phyloP scores from a whole-genome alignment of 352 stramenopile genomes.

The Phytophthora ramorum region DNA sequence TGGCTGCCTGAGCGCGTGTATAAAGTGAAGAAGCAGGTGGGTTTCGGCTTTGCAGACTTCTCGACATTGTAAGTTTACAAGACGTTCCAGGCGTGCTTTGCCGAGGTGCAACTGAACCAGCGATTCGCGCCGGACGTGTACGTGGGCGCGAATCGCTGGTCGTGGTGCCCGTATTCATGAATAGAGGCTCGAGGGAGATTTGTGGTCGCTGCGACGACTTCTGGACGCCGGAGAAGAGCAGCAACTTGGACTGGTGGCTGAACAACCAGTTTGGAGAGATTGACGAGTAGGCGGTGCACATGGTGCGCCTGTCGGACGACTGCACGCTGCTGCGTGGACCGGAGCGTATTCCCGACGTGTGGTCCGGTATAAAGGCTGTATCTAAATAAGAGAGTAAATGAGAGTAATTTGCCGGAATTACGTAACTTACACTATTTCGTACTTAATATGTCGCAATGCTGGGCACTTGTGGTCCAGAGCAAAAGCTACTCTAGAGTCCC shows the following conservation, averaged over 20 bases:
- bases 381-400: too few species aligned
- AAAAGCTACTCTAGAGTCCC: conserved; percentile 12
- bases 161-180: conserved; percentile 74
- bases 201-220: conserved; percentile 67
- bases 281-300: conserved; percentile 79
- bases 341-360: too few species aligned
- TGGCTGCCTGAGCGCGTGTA: conserved; percentile 71
- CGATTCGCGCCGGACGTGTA: conserved; percentile 71
- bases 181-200: conserved; percentile 54
- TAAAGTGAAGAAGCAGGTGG: conserved; percentile 77
- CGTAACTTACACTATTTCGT: conserved; percentile 15
- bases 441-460: conserved; percentile 11
- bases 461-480: conserved; percentile 36
- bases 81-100: conserved; percentile 72
- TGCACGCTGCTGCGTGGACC: conserved; percentile 56
- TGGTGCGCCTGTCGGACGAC: conserved; percentile 68
- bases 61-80: conserved; percentile 76
- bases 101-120: conserved; percentile 78
- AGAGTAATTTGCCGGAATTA: too few species aligned
- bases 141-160: too few species aligned
- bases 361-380: too few species aligned
- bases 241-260: conserved; percentile 65
- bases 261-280: conserved; percentile 78
- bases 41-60: conserved; percentile 80
- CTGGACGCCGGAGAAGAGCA: conserved; percentile 72